These are phyloP conservation scores for Fusarium guadeloupense DNA, from an alignment of 2,329 filamentous ascomycete genomes.

Conservation along the genomic window DNA sequence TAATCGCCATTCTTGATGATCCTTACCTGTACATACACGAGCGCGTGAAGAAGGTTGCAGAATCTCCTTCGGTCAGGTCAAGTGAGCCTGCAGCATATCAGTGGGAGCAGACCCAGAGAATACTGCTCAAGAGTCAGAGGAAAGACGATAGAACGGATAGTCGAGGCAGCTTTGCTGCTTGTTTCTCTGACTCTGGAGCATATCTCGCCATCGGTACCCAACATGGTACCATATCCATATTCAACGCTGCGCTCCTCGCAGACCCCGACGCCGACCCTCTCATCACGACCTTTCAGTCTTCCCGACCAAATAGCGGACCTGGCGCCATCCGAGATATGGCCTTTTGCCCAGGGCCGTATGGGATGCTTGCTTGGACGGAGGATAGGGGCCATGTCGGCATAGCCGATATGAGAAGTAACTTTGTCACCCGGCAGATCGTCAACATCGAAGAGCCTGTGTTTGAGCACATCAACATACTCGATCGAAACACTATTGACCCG, in stretches of 20 bases:
- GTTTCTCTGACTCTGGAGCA: slow-evolving; percentile 76
- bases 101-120: slow-evolving; percentile 62
- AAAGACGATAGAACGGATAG: slow-evolving; percentile 63
- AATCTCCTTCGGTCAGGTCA: slow-evolving; percentile 32
- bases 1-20: slow-evolving; percentile 88
- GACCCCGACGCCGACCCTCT: slow-evolving; percentile 65
- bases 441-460: slow-evolving; percentile 68
- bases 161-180: slow-evolving; percentile 79
- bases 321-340: slow-evolving; percentile 91
- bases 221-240: slow-evolving; percentile 80
- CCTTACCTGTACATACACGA: slow-evolving; percentile 86
- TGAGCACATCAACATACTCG: slow-evolving; percentile 65
- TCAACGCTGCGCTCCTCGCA: slow-evolving; percentile 64
- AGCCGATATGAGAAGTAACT: slow-evolving; percentile 74
- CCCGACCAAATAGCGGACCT: slow-evolving; percentile 72
- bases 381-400: slow-evolving; percentile 80
- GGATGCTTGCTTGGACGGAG: slow-evolving; percentile 93
- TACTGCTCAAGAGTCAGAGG: slow-evolving; percentile 67
- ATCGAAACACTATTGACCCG: slow-evolving; percentile 64
- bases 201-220: slow-evolving; percentile 82
- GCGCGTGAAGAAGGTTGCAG: slow-evolving; percentile 54
- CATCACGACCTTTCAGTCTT: slow-evolving; percentile 80
- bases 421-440: slow-evolving; percentile 74
- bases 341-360: slow-evolving; percentile 89
- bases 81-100: slow-evolving; percentile 49